Conservation (phyloP, 345 rosid genomes). For the Boechera stricta region DNA sequence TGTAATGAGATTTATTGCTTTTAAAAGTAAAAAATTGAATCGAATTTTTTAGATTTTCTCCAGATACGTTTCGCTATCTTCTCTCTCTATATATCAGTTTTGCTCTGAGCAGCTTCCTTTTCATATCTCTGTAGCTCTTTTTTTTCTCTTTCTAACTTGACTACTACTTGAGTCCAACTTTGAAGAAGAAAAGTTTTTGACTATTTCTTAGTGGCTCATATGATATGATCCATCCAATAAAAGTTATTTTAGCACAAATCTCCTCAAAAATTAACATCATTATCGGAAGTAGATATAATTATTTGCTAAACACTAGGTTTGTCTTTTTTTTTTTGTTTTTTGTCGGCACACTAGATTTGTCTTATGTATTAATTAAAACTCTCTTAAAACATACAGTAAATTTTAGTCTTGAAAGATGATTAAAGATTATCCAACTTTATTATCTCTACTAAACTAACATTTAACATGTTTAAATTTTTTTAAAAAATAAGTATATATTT, state of each 20-base stretch:
- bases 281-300: conserved; percentile 30
- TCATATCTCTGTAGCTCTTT: conserved; percentile 17
- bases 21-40: conserved; percentile 58
- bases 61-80: conserved; percentile 67
- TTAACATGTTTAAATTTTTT: too few relatives aligned
- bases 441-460: neutral
- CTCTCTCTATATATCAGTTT: conserved; percentile 44
- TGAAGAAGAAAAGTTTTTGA: conserved; percentile 44
- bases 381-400: neutral
- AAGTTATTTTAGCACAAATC: conserved; percentile 21
- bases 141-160: conserved; percentile 27
- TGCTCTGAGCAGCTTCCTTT: conserved; percentile 29
- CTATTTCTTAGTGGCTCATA: conserved; percentile 35
- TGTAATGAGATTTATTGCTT: conserved; percentile 49
- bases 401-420: neutral
- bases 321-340: too few relatives aligned
- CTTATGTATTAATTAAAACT: neutral
- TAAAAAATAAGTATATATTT: too few relatives aligned
- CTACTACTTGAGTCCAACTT: conserved; percentile 42
- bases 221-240: conserved; percentile 36
- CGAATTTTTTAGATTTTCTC: conserved; percentile 81
- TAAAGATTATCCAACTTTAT: neutral
- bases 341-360: neutral
- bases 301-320: neutral
- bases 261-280: conserved; percentile 11